Conservation (phyloP, 257 asterid species). For the Penstemon davidsonii region DNA sequence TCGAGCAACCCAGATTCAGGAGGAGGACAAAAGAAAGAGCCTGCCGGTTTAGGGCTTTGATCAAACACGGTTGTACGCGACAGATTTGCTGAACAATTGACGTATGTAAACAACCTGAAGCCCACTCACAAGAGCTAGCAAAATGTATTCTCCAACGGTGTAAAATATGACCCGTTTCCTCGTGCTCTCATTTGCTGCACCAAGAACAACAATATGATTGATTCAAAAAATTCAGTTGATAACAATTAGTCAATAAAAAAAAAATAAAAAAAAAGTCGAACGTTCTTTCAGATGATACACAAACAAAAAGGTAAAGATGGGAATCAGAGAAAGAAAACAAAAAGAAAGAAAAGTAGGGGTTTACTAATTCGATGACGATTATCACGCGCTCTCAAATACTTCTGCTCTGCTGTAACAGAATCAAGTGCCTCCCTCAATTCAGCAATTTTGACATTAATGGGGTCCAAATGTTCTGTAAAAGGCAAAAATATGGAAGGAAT, state of each 20-base stretch:
- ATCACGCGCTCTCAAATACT: constrained; percentile 72
- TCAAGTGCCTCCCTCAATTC: constrained; percentile 82
- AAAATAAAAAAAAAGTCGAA: not conserved
- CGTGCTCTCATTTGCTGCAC: constrained; percentile 88
- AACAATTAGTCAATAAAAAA: not conserved
- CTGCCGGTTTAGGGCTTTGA: constrained; percentile 11
- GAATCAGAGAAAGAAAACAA: not conserved
- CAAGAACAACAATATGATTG: constrained; percentile 1
- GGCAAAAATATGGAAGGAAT: constrained; percentile 1
- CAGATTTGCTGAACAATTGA: constrained; percentile 70
- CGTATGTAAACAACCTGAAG: constrained; percentile 75
- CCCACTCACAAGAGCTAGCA: constrained; percentile 58
- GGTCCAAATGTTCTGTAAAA: constrained; percentile 70
- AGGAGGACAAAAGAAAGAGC: constrained; percentile 6
- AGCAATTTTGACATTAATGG: constrained; percentile 81
- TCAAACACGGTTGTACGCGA: constrained; percentile 76
- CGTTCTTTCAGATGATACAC: not conserved
- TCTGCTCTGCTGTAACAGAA: constrained; percentile 78
- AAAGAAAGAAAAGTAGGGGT: constrained; percentile 22
- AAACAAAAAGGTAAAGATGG: constrained; percentile 4
- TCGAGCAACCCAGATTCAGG: not conserved
- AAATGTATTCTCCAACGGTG: constrained; percentile 74
- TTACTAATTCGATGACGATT: constrained; percentile 78
- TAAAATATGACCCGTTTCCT: constrained; percentile 74
- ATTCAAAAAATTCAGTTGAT: not conserved